phyloP scores from a whole-genome alignment of 2,329 filamentous ascomycete genomes.

The Phialophora expanda region DNA sequence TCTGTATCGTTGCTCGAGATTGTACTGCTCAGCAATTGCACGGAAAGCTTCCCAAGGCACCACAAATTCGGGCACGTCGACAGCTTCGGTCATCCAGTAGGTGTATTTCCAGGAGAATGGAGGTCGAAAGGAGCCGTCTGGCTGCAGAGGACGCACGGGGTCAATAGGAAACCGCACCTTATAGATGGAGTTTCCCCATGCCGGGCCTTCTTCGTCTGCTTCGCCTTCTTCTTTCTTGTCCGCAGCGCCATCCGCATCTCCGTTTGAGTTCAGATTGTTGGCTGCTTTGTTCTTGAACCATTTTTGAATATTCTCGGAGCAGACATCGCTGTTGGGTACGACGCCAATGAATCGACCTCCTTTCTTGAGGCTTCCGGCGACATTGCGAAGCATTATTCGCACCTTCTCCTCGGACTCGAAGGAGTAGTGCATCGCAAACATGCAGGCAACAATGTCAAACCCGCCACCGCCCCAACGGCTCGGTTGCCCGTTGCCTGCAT shows the following conservation, averaged over 20 bases:
- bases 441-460: conserved; percentile 97
- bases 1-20: conserved; percentile 92
- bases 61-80: conserved; percentile 96
- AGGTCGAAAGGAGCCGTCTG: conserved; percentile 86
- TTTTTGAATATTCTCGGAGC: conserved; percentile 76
- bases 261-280: conserved; percentile 44
- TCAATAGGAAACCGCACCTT: conserved; percentile 77
- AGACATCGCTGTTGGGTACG: conserved; percentile 95
- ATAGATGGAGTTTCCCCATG: conserved; percentile 95
- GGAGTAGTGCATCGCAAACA: conserved; percentile 99
- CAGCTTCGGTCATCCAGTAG: conserved; percentile 93
- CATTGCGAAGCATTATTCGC: conserved; percentile 89
- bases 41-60: conserved; percentile 98
- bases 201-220: conserved; percentile 66
- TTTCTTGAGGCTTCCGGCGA: conserved; percentile 87
- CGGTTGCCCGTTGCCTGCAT: conserved; percentile 60
- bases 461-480: conserved; percentile 75
- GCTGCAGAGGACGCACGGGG: conserved; percentile 67
- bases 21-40: conserved; percentile 93
- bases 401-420: conserved; percentile 93
- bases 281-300: conserved; percentile 68
- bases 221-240: conserved; percentile 47
- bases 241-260: conserved; percentile 45
- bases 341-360: conserved; percentile 92
- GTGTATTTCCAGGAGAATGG: conserved; percentile 98